Conservation (phyloP, 2,329 filamentous ascomycete genomes). For the Alternaria longipes region DNA sequence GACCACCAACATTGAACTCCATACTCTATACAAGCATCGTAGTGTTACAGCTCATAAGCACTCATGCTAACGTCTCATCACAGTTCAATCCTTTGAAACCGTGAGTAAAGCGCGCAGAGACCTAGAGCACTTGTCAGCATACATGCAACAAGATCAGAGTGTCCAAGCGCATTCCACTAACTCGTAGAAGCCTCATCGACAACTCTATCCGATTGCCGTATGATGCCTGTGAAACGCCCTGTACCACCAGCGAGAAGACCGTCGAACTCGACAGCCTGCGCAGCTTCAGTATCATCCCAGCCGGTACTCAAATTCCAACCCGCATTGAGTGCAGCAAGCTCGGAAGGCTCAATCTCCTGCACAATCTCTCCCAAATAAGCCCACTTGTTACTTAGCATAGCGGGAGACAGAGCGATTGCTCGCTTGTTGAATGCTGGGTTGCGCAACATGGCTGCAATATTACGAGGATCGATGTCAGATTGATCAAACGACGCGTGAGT, state of each 20-base stretch:
- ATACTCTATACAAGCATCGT: neutral
- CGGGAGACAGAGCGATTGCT: slow-evolving; percentile 36
- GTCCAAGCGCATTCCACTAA: slow-evolving; percentile 22
- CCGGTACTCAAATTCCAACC: slow-evolving; percentile 46
- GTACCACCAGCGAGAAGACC: slow-evolving; percentile 53
- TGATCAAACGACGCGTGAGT: slow-evolving; percentile 46
- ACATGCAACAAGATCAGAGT: neutral
- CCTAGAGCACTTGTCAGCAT: slow-evolving; percentile 1
- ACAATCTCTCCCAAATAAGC: slow-evolving; percentile 52
- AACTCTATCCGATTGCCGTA: slow-evolving; percentile 34
- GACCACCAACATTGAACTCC: neutral
- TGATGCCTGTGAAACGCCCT: slow-evolving; percentile 51
- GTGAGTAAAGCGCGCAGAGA: neutral
- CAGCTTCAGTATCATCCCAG: slow-evolving; percentile 45
- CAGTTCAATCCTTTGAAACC: neutral
- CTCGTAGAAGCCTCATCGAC: slow-evolving; percentile 20
- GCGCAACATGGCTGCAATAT: slow-evolving; percentile 14
- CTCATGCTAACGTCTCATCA: neutral
- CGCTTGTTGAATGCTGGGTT: slow-evolving; percentile 42
- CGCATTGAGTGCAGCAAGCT: slow-evolving; percentile 45
- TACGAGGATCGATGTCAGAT: slow-evolving; percentile 37
- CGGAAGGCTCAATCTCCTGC: slow-evolving; percentile 46
- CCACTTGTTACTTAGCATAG: slow-evolving; percentile 53
- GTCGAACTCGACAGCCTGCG: slow-evolving; percentile 54
- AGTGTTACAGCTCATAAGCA: neutral